Conservation (phyloP, 805 yeast genomes). For the Clavispora phyllophila region DNA sequence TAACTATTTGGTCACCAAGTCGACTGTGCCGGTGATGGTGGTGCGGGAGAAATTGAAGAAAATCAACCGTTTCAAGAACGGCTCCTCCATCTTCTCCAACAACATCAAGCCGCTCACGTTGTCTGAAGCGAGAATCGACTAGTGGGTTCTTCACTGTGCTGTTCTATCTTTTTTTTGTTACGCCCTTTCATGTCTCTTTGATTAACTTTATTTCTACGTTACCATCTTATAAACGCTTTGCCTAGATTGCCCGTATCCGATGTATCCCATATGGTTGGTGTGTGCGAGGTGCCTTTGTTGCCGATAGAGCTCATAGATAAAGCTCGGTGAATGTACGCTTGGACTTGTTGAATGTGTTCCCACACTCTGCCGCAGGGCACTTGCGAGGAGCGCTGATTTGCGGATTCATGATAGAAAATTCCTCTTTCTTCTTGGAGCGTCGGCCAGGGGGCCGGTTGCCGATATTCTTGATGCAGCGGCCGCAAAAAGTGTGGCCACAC, state of each 20-base stretch:
- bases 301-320: slow-evolving; percentile 18
- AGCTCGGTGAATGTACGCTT: slow-evolving; percentile 51
- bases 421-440: slow-evolving; percentile 11
- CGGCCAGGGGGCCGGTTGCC: slow-evolving; percentile 36
- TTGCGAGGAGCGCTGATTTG: slow-evolving; percentile 46
- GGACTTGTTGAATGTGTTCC: slow-evolving; percentile 36
- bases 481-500: slow-evolving; percentile 88
- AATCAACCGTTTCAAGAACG: slow-evolving; percentile 50
- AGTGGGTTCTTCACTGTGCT: background rate
- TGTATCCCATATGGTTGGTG: background rate
- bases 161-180: background rate
- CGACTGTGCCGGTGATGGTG: slow-evolving; percentile 76
- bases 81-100: slow-evolving; percentile 48
- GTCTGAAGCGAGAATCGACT: slow-evolving; percentile 39
- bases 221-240: background rate
- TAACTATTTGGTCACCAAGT: slow-evolving; percentile 65
- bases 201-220: slow-evolving; percentile 15
- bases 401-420: slow-evolving; percentile 29
- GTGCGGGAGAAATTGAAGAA: slow-evolving; percentile 69
- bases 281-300: background rate
- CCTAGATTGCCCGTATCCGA: background rate
- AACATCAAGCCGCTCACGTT: slow-evolving; percentile 49
- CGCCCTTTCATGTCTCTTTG: slow-evolving; percentile 9
- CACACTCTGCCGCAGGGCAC: slow-evolving; percentile 56
- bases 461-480: slow-evolving; percentile 72